Evolutionary conservation across 2,329 filamentous ascomycete species (phyloP), one percentile per base, ranked within the genome.

Genomic region (Teratosphaeria epicoccoides): DNA sequence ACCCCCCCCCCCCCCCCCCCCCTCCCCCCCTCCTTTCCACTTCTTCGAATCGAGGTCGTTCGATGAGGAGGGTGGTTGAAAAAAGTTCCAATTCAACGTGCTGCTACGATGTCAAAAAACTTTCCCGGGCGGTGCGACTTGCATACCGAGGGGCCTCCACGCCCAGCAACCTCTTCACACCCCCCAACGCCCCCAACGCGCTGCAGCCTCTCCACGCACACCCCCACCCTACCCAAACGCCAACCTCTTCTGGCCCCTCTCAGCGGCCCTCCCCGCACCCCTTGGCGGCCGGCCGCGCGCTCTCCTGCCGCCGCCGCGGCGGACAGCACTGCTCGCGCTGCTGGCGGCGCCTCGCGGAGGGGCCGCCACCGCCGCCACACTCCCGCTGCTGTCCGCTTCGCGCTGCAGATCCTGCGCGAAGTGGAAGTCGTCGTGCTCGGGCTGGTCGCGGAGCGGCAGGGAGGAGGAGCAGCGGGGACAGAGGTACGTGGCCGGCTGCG

Each of bases 381-480:
- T 24, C n/a, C 9, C 20, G 1, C 7, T 9, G 57, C 47, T 76
- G 71, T 40, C 33, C 5, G 85, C 78, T 58, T 84, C 76, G 52
- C 82, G 78, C 57, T 90, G 84, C 25, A 98, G 76, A 60, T 91
- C 86, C 70, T 87, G 88, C 45, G 93, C 93, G 70, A 95, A 85
- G 70, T 98, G 93, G 84, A 90, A 97, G 68, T 98, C 93, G 50
- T 84, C 76, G 67, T 98, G 93, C 69, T 87, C 90, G 58, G 83
- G 78, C 59, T 78, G 77, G 51, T 84, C 79, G 24, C 73, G 64
- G 37, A 75, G 72, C 11, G 76, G 73, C 28, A 93, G 73, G n/a
- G 67, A 65, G 6, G 55, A 76, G 53, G 78, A 76, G 68, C 89
- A 95, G 56, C 81, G 80, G 47, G 73, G 65, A 67, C 88, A 95